Base-by-base conservation (phyloP, 2,329 filamentous ascomycete species). In the Myriosclerotinia duriaeana region DNA sequence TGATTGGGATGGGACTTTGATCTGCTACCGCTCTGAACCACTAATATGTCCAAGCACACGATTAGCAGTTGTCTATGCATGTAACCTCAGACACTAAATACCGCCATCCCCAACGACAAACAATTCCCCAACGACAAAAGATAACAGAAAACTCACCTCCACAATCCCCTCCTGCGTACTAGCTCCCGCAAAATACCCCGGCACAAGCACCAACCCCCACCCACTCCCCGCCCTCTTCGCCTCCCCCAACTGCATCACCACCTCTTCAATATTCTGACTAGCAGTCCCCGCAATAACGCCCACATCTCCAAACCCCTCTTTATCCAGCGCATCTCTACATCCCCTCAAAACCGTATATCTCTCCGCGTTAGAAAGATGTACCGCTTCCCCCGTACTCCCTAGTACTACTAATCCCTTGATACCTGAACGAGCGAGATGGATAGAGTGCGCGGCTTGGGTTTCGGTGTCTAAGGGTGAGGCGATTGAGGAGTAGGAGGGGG, bases 321-420 rank as follows among this genome's bases (percentile, higher is more conserved):
- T 79, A 55, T 84, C 81, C 46, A 87, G 77, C 9, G 81, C 82
- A 73, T 82, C 81, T 67, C 85, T 80, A 52, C 87, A 82, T 54
- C 80, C 80, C 9, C 79, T 79, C 59, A 89, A 79, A 58, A 88
- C 76, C 22, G 82, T 79, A 68, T 79, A 81, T 58, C 86, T 83
- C 74, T 89, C 87, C 42, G 78, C 75, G 66, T 80, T 81, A 9
- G 84, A 82, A 65, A 89, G 78, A 76, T 87, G 86, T 34, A 88
- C 83, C 2, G 85, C 86, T 76, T 89, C 87, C 67, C 87, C 87
- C 0, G 86, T 89, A 50, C 83, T 86, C 36, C 87, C 87, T 46
- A 88, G 80, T 44, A 88, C 80, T 3, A 89, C 85, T 3, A 89
- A 79, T 15, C 87, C 87, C 64, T 79, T 81, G 70, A 89, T 83